Evolutionary conservation across 1,139 yeast genomes (phyloP).

Genomic region (Geotrichum restrictum): DNA sequence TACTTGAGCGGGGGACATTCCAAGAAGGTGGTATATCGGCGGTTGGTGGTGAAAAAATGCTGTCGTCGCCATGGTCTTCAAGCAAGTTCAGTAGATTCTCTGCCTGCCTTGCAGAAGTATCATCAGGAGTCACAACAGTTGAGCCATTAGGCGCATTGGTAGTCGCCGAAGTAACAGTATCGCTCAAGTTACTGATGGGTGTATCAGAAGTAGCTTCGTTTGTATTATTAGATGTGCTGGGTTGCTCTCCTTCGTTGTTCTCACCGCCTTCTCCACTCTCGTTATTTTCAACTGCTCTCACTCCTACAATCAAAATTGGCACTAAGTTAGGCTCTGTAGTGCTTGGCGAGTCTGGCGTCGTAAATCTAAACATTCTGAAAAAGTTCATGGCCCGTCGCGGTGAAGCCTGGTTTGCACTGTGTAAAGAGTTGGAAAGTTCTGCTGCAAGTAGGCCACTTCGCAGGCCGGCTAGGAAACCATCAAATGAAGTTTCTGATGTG

Average conservation of each 20-base stretch:
- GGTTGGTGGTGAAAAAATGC: neutral
- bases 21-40: neutral
- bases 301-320: slow-evolving; percentile 55
- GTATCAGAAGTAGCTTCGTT: neutral
- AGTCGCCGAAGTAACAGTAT: neutral
- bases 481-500: slow-evolving; percentile 34
- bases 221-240: neutral
- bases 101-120: neutral
- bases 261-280: neutral
- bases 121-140: neutral
- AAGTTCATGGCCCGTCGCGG: slow-evolving; percentile 39
- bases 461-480: slow-evolving; percentile 41
- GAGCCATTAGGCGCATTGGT: neutral
- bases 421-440: slow-evolving; percentile 34
- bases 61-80: neutral
- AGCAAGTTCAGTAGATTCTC: slow-evolving; percentile 3
- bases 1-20: slow-evolving; percentile 7
- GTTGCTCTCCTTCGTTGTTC: neutral
- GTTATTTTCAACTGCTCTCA: slow-evolving; percentile 41
- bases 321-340: slow-evolving; percentile 33
- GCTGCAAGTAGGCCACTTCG: slow-evolving; percentile 42
- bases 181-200: too few relatives aligned
- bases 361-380: slow-evolving; percentile 53
- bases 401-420: slow-evolving; percentile 17
- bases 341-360: neutral